Evolutionary conservation across 306 rosid species (phyloP).

Genomic region (Sphenostylis stenocarpa): DNA sequence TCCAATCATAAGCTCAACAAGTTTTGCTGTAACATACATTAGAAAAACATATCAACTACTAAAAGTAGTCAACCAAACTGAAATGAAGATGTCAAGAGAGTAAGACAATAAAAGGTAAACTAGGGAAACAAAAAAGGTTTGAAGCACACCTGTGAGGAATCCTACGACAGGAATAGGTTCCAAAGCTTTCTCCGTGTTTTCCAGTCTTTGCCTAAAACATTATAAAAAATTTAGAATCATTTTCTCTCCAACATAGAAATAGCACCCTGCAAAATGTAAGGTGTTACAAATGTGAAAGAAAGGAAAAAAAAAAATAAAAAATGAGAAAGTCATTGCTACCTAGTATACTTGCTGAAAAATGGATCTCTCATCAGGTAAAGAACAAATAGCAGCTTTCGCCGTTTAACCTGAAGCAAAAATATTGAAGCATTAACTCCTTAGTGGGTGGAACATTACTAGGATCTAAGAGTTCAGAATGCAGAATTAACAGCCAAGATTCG

Average conservation of each 20-base stretch:
- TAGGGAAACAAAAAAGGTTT: conserved; percentile 19
- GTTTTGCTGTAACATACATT: conserved; percentile 56
- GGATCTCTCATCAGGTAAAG: conserved; percentile 98
- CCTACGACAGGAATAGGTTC: conserved; percentile 81
- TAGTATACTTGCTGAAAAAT: conserved; percentile 79
- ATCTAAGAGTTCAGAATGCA: conserved; percentile 1
- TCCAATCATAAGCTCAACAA: conserved; percentile 82
- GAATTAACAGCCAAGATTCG: not conserved
- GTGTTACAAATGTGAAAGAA: not conserved
- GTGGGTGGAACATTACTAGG: not conserved
- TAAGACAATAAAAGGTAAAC: not conserved
- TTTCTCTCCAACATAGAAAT: conserved; percentile 1
- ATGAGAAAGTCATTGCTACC: conserved; percentile 45
- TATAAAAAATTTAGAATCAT: not conserved
- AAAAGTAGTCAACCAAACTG: not conserved
- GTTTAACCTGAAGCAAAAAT: conserved; percentile 59
- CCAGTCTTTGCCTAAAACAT: conserved; percentile 68
- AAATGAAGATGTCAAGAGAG: conserved; percentile 16
- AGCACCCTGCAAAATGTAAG: not conserved
- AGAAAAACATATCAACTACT: not conserved
- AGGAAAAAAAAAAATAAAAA: not conserved
- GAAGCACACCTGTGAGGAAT: conserved; percentile 69
- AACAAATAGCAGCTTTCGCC: conserved; percentile 73
- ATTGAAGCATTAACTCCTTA: conserved; percentile 30
- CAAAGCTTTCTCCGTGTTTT: conserved; percentile 60